Percentiles rank a stretch among this genome's conserved stretches.
Evolutionary conservation across 2,329 filamentous ascomycete genomes (phyloP).

Genomic region (Paraconiothyrium brasiliense): DNA sequence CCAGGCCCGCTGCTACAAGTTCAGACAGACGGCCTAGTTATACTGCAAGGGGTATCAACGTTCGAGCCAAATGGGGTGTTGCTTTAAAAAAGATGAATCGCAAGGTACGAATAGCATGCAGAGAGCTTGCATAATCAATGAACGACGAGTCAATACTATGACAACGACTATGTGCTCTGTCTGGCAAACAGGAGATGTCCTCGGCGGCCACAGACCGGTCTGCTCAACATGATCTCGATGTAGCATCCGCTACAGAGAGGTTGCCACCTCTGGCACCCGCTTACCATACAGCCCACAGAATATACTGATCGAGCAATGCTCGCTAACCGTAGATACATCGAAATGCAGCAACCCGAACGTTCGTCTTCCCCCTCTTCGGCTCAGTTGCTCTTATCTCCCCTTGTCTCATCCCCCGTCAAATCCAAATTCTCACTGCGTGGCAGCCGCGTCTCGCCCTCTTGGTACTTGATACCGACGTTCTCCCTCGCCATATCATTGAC

Average conservation of each 20-base stretch:
- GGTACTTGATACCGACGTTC: constrained; percentile 68
- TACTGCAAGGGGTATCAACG: not conserved
- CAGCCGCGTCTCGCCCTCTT: constrained; percentile 68
- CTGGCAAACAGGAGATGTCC: not conserved
- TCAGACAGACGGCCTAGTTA: not conserved
- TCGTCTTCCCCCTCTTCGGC: not conserved
- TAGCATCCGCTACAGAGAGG: not conserved
- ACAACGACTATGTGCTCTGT: not conserved
- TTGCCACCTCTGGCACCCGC: not conserved
- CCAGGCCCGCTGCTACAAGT: too few species aligned
- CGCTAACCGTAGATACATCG: not conserved
- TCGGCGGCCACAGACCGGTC: not conserved
- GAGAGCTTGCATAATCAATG: not conserved
- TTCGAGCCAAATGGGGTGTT: too few species aligned
- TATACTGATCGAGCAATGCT: not conserved
- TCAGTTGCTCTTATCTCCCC: not conserved
- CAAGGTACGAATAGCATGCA: not conserved
- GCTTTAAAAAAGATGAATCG: too few species aligned
- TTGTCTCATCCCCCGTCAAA: constrained; percentile 11
- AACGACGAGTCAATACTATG: not conserved
- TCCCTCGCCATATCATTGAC: constrained; percentile 78
- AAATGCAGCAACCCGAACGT: constrained; percentile 7
- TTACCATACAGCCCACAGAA: not conserved
- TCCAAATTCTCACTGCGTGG: constrained; percentile 51
- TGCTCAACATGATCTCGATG: not conserved